Evolutionary conservation across 2,329 filamentous ascomycete genomes (phyloP).

Genomic region (Chaetomium sp.): DNA sequence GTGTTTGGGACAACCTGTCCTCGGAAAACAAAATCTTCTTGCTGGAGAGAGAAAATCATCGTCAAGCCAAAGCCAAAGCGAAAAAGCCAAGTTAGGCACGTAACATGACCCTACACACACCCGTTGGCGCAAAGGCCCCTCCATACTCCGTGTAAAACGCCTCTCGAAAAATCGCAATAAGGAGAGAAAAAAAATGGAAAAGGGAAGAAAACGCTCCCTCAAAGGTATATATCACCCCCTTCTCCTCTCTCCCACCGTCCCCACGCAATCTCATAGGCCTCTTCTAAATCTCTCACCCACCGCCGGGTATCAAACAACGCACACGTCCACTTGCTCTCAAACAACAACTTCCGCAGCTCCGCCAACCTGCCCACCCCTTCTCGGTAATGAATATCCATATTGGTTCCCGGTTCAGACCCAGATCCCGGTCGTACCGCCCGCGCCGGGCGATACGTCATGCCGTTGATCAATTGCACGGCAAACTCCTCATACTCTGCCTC

Average conservation of each 20-base stretch:
- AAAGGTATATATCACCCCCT: conserved; percentile 88
- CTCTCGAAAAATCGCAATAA: too few species aligned
- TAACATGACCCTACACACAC: too few species aligned
- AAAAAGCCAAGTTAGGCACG: too few species aligned
- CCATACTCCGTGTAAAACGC: too few species aligned
- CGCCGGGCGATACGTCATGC: conserved; percentile 50
- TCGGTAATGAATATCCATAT: conserved; percentile 31
- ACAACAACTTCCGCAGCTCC: conserved; percentile 74
- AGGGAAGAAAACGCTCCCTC: neutral
- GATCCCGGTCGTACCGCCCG: neutral
- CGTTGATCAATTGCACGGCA: conserved; percentile 60
- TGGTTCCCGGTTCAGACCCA: too few species aligned
- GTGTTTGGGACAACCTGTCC: too few species aligned
- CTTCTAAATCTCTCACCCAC: conserved; percentile 87
- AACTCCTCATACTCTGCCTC: conserved; percentile 81
- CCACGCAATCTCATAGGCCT: conserved; percentile 86
- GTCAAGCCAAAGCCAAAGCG: too few species aligned
- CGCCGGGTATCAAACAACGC: conserved; percentile 84
- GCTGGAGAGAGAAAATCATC: too few species aligned
- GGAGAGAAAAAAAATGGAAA: too few species aligned
- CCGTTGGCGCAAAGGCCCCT: too few species aligned
- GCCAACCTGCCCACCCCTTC: conserved; percentile 62
- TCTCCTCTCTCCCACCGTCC: conserved; percentile 75
- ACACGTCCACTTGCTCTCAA: conserved; percentile 76
- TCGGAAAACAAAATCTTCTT: too few species aligned